Base-by-base conservation (phyloP, 2,329 filamentous ascomycete species). In the Apiospora pterosperma region DNA sequence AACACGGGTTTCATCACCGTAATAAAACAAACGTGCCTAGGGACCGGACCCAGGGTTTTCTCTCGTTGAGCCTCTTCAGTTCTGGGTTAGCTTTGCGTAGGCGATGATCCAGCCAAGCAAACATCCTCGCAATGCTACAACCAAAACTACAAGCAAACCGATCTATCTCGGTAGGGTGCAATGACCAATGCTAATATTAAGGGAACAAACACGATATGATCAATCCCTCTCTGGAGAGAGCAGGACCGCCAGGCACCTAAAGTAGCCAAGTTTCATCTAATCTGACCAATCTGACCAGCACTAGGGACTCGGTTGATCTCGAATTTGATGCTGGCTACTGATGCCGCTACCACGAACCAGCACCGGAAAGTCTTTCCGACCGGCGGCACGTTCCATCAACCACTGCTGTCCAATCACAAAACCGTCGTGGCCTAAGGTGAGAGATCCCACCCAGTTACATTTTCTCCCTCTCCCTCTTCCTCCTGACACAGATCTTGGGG, bases 261-360 rank as follows among this genome's bases (percentile, higher is more conserved):
- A 34, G 48, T 55, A 55, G 25, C 48, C 28, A 34, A 10, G 48
- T 55, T 34, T n/a, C 28, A 55, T 55, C 48, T n/a, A 55, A 55
- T 55, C 48, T 55, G 48, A 8, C 48, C 48, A 55, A 55, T 55
- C 48, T 55, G 48, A 55, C 48, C 16, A 55, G 28, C 48, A 34
- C 48, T 55, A 55, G 48, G 48, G 48, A 55, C 48, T 55, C 48
- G 48, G 28, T 55, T 55, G 48, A 55, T 55, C 48, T 55, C 48
- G 48, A 55, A 55, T 55, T 28, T 55, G 48, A 55, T 55, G 48
- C 48, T 55, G 48, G 34, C 48, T 55, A 19, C 48, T 55, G 48
- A 55, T 55, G 48, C 48, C 48, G 19, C 48, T 55, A 34, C 48
- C 28, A 34, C 48, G 48, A 55, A 55, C 48, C 48, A 55, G 48